A percentile compares a stretch with the other conserved stretches of the same genome.
Conservation (phyloP, 2,329 filamentous ascomycete genomes). For the Boeremia lycopersici region DNA sequence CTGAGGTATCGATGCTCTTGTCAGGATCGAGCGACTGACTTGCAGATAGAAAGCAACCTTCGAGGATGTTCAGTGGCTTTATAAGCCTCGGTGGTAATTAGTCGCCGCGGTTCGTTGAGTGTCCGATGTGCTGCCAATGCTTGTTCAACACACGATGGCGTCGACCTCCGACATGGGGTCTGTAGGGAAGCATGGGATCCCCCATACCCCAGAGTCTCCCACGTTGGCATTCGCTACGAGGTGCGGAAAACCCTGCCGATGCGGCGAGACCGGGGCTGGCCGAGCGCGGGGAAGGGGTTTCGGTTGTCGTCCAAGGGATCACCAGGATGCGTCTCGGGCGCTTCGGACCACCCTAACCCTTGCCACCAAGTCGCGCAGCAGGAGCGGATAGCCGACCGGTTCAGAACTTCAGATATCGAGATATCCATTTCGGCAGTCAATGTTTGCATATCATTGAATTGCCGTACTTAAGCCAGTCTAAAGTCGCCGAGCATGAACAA, state of each 20-base stretch:
- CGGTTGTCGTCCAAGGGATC: background rate
- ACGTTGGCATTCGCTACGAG: background rate
- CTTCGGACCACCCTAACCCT: background rate
- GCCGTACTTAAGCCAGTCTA: background rate
- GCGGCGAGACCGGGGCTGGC: background rate
- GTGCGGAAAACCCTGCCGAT: background rate
- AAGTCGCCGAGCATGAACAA: background rate
- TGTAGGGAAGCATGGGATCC: slow-evolving; percentile 1
- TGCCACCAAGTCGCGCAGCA: background rate
- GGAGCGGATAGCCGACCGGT: background rate
- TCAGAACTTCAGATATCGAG: background rate
- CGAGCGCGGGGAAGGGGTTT: background rate
- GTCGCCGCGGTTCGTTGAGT: background rate
- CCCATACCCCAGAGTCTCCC: slow-evolving; percentile 1
- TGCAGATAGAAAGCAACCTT: background rate
- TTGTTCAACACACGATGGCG: background rate
- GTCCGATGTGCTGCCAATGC: background rate
- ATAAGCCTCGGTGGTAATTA: background rate
- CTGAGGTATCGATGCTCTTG: background rate
- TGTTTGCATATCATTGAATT: background rate
- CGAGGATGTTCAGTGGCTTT: background rate
- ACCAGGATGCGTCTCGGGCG: background rate
- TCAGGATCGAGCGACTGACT: background rate
- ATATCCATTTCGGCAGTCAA: background rate
- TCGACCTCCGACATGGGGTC: background rate